Conservation (phyloP, 2,329 filamentous ascomycete species). For the Monosporascus sp. region DNA sequence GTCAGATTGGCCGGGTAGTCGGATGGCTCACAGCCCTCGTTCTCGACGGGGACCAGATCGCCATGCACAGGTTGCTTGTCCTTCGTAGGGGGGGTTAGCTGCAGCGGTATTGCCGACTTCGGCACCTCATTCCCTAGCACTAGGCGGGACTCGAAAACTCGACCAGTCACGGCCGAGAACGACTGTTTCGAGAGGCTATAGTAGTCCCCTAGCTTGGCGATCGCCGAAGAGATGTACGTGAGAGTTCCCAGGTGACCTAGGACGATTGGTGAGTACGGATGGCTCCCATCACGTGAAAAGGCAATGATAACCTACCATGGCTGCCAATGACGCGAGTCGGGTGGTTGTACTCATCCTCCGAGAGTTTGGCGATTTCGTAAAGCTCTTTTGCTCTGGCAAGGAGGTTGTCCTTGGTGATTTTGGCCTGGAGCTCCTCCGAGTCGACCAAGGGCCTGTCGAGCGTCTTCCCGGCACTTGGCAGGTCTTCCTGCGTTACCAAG, state of each 20-base stretch:
- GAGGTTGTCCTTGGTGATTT: conserved; percentile 51
- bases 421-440: conserved; percentile 49
- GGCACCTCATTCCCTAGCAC: conserved; percentile 49
- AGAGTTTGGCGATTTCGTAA: conserved; percentile 55
- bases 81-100: conserved; percentile 61
- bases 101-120: conserved; percentile 49
- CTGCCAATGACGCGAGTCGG: conserved; percentile 69
- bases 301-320: conserved; percentile 36
- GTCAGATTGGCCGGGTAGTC: conserved; percentile 57
- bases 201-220: conserved; percentile 52
- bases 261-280: background rate
- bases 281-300: background rate
- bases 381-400: conserved; percentile 54
- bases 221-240: conserved; percentile 53
- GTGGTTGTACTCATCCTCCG: conserved; percentile 56
- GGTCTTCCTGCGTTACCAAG: conserved; percentile 12
- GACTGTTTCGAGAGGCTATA: conserved; percentile 58
- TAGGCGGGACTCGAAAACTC: conserved; percentile 52
- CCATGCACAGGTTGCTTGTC: conserved; percentile 54
- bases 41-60: conserved; percentile 53
- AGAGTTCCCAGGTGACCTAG: conserved; percentile 59
- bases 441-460: conserved; percentile 38
- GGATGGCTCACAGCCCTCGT: conserved; percentile 55
- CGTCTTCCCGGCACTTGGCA: conserved; percentile 5
- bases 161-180: conserved; percentile 57